Conservation (phyloP, 1,284 basidiomycete genomes). For the Boletus albobrunnescens region DNA sequence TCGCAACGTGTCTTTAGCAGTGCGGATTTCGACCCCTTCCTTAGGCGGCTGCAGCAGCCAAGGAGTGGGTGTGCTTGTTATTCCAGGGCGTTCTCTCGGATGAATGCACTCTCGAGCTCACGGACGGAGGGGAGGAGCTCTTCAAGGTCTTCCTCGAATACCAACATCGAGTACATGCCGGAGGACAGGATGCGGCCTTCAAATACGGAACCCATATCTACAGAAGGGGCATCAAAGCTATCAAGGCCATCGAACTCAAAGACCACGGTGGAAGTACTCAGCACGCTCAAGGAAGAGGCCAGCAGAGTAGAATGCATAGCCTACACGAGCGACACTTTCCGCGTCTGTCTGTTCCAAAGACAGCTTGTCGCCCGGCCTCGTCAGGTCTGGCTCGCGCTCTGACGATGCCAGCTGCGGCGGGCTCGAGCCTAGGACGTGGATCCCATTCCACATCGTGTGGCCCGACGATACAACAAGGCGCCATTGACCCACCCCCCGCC, state of each 20-base stretch:
- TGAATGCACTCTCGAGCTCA: slow-evolving; percentile 8
- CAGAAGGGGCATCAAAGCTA: slow-evolving; percentile 3
- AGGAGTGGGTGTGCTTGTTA: slow-evolving; percentile 12
- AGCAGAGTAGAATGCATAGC: background rate
- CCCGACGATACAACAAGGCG: background rate
- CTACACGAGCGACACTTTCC: background rate
- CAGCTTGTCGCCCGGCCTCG: background rate
- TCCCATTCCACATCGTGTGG: background rate
- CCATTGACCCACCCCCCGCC: background rate
- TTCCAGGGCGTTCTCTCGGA: slow-evolving; percentile 4
- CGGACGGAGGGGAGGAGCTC: slow-evolving; percentile 13
- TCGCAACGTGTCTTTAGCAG: background rate
- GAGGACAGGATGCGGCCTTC: background rate
- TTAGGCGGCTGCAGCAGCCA: slow-evolving; percentile 17
- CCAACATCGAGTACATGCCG: slow-evolving; percentile 8
- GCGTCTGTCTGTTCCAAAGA: background rate
- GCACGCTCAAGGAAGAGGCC: background rate
- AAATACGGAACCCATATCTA: background rate
- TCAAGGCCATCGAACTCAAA: slow-evolving; percentile 6
- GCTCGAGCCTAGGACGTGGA: background rate
- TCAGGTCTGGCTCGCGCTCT: slow-evolving; percentile 12
- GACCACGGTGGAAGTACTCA: background rate
- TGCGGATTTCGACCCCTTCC: background rate
- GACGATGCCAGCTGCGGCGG: background rate
- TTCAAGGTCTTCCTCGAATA: slow-evolving; percentile 23